Evolutionary conservation across 2,329 filamentous ascomycete species (phyloP).

Genomic region (Aspergillus uvarum): DNA sequence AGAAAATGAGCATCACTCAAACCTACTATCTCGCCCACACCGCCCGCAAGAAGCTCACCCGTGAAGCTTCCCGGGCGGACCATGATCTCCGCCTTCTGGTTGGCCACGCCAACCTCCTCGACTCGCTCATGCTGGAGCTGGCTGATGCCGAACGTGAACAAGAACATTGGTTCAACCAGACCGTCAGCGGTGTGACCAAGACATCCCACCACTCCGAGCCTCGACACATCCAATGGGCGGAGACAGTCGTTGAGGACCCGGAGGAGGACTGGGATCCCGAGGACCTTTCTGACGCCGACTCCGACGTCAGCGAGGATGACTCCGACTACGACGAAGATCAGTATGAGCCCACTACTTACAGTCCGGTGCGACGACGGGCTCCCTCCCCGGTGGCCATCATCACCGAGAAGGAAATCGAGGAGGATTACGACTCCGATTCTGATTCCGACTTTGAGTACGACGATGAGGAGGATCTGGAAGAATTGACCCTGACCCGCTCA

Average conservation of each 20-base stretch:
- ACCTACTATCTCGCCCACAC: constrained; percentile 98
- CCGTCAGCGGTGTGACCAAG: constrained; percentile 72
- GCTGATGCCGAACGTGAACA: constrained; percentile 93
- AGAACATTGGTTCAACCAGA: constrained; percentile 97
- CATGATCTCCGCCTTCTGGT: constrained; percentile 95
- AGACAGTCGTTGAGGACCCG: constrained; percentile 70
- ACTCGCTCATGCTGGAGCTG: constrained; percentile 87
- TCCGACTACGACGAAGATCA: constrained; percentile 47
- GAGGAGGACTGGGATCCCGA: constrained; percentile 70
- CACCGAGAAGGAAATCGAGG: constrained; percentile 30
- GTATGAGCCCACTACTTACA: constrained; percentile 41
- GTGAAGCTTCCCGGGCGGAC: constrained; percentile 83
- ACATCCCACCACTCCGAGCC: constrained; percentile 53
- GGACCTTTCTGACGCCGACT: constrained; percentile 59
- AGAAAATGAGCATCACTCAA: constrained; percentile 96
- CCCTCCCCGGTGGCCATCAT: constrained; percentile 34
- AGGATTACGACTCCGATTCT: constrained; percentile 43
- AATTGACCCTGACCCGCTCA: constrained; percentile 67
- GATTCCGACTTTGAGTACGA: constrained; percentile 60
- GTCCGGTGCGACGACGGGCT: constrained; percentile 29
- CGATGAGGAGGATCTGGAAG: constrained; percentile 58
- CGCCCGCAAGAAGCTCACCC: constrained; percentile 91
- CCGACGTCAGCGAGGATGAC: constrained; percentile 52
- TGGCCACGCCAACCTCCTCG: constrained; percentile 96
- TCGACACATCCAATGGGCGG: constrained; percentile 83